phyloP scores from a whole-genome alignment of 164 flowering plant genomes.

The Annona squamosa region DNA sequence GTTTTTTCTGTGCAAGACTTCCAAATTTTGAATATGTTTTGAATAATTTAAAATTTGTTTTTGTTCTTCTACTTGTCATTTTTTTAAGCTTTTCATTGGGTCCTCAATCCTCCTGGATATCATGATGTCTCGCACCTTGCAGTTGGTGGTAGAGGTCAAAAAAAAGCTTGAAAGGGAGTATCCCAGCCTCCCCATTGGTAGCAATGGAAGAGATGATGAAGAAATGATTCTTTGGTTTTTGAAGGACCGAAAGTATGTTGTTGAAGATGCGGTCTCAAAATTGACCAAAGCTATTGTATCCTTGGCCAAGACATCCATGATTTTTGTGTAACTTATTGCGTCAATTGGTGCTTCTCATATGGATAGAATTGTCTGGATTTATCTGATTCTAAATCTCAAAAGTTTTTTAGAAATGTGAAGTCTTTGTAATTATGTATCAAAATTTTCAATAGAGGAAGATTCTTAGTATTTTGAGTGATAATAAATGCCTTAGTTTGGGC shows the following conservation, averaged over 20 bases:
- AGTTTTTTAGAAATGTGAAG: too few relatives aligned
- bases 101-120: background rate
- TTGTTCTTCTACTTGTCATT: too few relatives aligned
- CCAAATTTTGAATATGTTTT: too few relatives aligned
- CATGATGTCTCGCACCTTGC: constrained; percentile 10
- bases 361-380: background rate
- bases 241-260: constrained; percentile 71
- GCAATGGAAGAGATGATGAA: constrained; percentile 89
- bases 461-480: background rate
- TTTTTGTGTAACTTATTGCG: background rate
- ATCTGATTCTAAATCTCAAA: too few relatives aligned
- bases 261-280: constrained; percentile 56
- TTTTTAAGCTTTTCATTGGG: background rate
- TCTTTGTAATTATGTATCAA: background rate
- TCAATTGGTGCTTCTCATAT: background rate
- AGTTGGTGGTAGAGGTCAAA: constrained; percentile 80
- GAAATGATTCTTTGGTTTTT: constrained; percentile 89
- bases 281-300: constrained; percentile 88
- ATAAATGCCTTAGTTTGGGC: background rate
- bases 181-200: constrained; percentile 62
- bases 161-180: constrained; percentile 64
- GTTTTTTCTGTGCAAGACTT: too few relatives aligned
- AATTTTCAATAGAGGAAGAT: background rate
- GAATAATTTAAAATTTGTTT: too few relatives aligned
- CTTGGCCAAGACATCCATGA: constrained; percentile 8